Evolutionary conservation across 768 basidiomycete species (phyloP).

Genomic region (Kwoniella pini): DNA sequence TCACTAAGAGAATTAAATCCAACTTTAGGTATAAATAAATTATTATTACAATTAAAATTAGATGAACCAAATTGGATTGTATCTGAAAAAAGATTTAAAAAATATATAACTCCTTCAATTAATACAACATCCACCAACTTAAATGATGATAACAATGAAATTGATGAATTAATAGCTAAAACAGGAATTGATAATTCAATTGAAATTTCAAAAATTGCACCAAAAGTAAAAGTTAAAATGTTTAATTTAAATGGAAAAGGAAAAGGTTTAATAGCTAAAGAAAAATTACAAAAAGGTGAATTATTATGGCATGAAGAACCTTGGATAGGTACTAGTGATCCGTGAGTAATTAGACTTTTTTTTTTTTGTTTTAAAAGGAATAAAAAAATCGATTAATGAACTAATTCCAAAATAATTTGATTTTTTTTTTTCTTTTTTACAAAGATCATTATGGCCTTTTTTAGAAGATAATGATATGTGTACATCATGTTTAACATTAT

Average conservation of each 20-base stretch:
- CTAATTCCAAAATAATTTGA: too few species aligned
- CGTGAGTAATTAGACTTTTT: constrained; percentile 28
- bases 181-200: constrained; percentile 66
- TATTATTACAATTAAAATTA: constrained; percentile 65
- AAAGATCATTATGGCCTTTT: constrained; percentile 75
- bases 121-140: constrained; percentile 56
- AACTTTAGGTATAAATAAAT: constrained; percentile 68
- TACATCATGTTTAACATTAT: constrained; percentile 68
- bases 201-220: constrained; percentile 65
- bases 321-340: constrained; percentile 45
- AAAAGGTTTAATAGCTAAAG: constrained; percentile 76
- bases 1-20: constrained; percentile 65
- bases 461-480: constrained; percentile 67
- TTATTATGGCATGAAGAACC: constrained; percentile 73
- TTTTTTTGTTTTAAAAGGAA: neutral
- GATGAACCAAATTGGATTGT: constrained; percentile 71
- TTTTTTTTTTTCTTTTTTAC: too few species aligned
- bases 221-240: constrained; percentile 66
- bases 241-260: constrained; percentile 69
- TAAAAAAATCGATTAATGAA: too few species aligned
- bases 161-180: constrained; percentile 59
- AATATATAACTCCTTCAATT: constrained; percentile 57
- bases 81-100: constrained; percentile 78
- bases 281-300: constrained; percentile 69
- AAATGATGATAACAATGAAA: too few species aligned